Conservation (phyloP, 2,329 filamentous ascomycete genomes). For the Sordariomycetes sp. region DNA sequence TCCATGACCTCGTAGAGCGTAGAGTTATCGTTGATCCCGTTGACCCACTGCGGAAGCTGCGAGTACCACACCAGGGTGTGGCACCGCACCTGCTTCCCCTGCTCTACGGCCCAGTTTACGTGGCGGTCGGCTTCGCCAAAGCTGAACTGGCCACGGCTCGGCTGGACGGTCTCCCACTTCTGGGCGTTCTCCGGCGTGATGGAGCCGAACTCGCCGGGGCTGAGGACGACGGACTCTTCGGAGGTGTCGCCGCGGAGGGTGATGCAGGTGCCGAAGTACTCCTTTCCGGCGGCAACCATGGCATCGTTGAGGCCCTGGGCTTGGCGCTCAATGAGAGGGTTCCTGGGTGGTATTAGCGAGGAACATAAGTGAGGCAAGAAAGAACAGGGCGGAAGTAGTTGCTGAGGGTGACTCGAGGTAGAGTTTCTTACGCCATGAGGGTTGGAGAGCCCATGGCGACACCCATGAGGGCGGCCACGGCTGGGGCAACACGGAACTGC, state of each 20-base stretch:
- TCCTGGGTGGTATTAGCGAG: neutral
- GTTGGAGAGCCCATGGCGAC: neutral
- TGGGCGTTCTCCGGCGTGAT: conserved; percentile 39
- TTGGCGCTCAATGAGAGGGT: neutral
- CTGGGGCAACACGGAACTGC: neutral
- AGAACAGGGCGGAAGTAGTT: neutral
- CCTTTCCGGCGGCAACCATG: conserved; percentile 15
- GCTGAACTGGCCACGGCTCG: conserved; percentile 39
- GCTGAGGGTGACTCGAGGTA: neutral
- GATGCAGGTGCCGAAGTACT: conserved; percentile 47
- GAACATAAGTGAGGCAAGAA: neutral
- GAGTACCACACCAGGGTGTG: conserved; percentile 46
- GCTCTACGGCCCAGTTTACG: conserved; percentile 26
- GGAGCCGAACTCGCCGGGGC: conserved; percentile 40
- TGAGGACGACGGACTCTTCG: conserved; percentile 38
- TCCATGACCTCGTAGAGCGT: conserved; percentile 40
- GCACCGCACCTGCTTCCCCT: conserved; percentile 46
- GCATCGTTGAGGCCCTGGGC: conserved; percentile 12
- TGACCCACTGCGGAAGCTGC: conserved; percentile 19
- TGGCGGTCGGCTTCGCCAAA: conserved; percentile 40
- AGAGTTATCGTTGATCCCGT: conserved; percentile 30
- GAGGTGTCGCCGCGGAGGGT: conserved; percentile 39
- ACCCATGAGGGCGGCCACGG: conserved; percentile 1
- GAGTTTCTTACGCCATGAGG: neutral
- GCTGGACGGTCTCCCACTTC: conserved; percentile 48